phyloP scores from a whole-genome alignment of 2,329 filamentous ascomycete species.

The Monosporascus sp. region DNA sequence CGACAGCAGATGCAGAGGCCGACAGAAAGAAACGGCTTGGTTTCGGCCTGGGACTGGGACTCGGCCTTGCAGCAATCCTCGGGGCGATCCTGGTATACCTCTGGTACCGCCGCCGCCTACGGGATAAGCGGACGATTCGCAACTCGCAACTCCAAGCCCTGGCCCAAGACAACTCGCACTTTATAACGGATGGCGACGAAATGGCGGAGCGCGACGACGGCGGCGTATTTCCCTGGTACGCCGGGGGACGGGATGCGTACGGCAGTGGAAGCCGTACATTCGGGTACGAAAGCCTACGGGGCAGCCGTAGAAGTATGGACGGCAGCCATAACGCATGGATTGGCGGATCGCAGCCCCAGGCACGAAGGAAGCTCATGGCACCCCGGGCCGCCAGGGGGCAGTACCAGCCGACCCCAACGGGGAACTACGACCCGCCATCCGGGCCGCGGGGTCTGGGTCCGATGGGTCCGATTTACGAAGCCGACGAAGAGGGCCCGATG shows the following conservation, averaged over 20 bases:
- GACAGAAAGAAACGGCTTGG: slow-evolving; percentile 42
- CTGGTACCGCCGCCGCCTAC: slow-evolving; percentile 44
- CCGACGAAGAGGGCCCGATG: slow-evolving; percentile 43
- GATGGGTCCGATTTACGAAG: slow-evolving; percentile 56
- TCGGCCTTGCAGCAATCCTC: slow-evolving; percentile 52
- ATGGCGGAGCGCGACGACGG: slow-evolving; percentile 38
- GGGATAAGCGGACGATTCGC: slow-evolving; percentile 26
- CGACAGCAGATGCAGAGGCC: slow-evolving; percentile 1
- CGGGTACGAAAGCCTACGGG: slow-evolving; percentile 46
- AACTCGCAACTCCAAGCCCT: slow-evolving; percentile 44
- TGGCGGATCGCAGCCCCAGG: slow-evolving; percentile 16
- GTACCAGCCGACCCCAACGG: slow-evolving; percentile 27
- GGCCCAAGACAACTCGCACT: slow-evolving; percentile 43
- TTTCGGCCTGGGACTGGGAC: slow-evolving; percentile 58
- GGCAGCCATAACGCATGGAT: slow-evolving; percentile 20
- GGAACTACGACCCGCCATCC: slow-evolving; percentile 19
- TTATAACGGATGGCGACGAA: slow-evolving; percentile 37
- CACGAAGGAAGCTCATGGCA: slow-evolving; percentile 20
- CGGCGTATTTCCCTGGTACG: slow-evolving; percentile 37
- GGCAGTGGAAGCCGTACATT: slow-evolving; percentile 32
- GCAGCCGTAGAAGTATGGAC: slow-evolving; percentile 20
- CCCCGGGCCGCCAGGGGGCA: slow-evolving; percentile 28
- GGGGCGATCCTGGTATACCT: slow-evolving; percentile 40
- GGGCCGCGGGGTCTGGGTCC: slow-evolving; percentile 26
- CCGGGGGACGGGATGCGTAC: slow-evolving; percentile 39